Conservation (phyloP, 2,329 filamentous ascomycete genomes). For the Monosporascus cannonballus region DNA sequence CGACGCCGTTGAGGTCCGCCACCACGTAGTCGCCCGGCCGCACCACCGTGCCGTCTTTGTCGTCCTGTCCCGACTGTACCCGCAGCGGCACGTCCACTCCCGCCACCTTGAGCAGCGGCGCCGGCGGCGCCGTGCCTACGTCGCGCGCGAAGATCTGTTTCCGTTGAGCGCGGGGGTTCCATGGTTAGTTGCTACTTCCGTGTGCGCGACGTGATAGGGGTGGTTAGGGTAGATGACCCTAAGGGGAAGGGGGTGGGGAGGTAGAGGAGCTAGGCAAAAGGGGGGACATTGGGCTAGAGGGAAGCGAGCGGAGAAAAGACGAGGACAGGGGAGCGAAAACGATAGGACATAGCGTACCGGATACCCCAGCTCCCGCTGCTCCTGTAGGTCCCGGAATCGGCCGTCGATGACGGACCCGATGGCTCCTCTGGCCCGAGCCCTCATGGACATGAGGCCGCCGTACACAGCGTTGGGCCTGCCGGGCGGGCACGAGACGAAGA, state of each 20-base stretch:
- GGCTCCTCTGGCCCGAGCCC: constrained; percentile 37
- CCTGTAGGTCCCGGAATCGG: constrained; percentile 44
- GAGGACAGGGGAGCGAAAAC: not conserved
- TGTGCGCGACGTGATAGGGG: not conserved
- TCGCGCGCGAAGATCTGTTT: constrained; percentile 36
- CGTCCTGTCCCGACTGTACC: constrained; percentile 30
- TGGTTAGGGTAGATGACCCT: not conserved
- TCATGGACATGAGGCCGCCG: constrained; percentile 46
- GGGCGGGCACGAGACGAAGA: constrained; percentile 44
- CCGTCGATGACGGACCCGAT: constrained; percentile 47
- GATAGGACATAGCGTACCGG: constrained; percentile 26
- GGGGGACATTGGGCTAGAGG: not conserved
- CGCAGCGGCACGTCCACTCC: constrained; percentile 35
- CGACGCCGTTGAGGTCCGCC: constrained; percentile 39
- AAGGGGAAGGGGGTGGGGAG: no score
- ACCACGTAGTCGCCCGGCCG: constrained; percentile 39
- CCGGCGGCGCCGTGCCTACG: constrained; percentile 37
- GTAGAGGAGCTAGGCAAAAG: no score
- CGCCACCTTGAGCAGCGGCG: constrained; percentile 35
- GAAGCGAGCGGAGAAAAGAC: not conserved
- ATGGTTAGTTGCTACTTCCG: not conserved
- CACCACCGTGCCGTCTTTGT: constrained; percentile 24
- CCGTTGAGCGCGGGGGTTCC: not conserved
- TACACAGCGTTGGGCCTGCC: constrained; percentile 44
- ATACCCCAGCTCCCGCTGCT: constrained; percentile 42